A percentile compares a stretch with the other conserved stretches of the same genome.
phyloP scores from a whole-genome alignment of 2,329 filamentous ascomycete species.

The Thermochaetoides dissita region DNA sequence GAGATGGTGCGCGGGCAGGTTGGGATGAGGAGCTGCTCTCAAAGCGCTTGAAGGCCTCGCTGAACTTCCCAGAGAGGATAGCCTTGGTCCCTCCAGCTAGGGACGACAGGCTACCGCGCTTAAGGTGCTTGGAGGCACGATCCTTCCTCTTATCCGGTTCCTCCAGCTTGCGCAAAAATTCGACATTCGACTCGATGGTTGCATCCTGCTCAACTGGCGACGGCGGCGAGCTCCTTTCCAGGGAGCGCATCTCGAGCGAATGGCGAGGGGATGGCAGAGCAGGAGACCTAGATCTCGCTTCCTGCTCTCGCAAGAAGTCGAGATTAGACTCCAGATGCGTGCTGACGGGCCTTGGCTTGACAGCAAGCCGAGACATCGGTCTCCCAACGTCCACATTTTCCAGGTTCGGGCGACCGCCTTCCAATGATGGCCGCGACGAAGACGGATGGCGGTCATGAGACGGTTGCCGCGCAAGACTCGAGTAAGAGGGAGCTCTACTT shows the following conservation, averaged over 20 bases:
- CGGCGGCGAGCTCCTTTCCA: conserved; percentile 27
- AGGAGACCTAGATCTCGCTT: conserved; percentile 36
- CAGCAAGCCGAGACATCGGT: conserved; percentile 19
- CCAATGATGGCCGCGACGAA: conserved; percentile 53
- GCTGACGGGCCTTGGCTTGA: conserved; percentile 59
- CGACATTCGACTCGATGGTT: conserved; percentile 65
- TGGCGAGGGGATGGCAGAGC: conserved; percentile 22
- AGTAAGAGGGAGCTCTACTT: conserved; percentile 21
- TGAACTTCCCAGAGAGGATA: conserved; percentile 76
- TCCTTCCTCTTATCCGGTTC: conserved; percentile 43
- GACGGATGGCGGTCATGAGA: conserved; percentile 26
- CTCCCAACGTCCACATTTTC: conserved; percentile 48
- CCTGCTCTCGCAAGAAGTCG: conserved; percentile 68
- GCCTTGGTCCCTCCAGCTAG: conserved; percentile 59
- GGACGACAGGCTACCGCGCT: conserved; percentile 60
- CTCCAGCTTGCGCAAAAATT: conserved; percentile 69
- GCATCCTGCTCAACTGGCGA: conserved; percentile 38
- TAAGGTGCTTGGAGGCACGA: conserved; percentile 42
- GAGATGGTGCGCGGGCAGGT: conserved; percentile 32
- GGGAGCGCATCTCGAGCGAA: conserved; percentile 18
- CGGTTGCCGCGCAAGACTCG: conserved; percentile 20
- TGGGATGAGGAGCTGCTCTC: conserved; percentile 36
- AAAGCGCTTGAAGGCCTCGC: conserved; percentile 86
- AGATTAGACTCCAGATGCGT: conserved; percentile 72
- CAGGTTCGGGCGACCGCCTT: conserved; percentile 50